These are phyloP conservation scores for Ulota crispa DNA, from an alignment of 225 moss, liverwort and hornwort species.

Conservation along the genomic window DNA sequence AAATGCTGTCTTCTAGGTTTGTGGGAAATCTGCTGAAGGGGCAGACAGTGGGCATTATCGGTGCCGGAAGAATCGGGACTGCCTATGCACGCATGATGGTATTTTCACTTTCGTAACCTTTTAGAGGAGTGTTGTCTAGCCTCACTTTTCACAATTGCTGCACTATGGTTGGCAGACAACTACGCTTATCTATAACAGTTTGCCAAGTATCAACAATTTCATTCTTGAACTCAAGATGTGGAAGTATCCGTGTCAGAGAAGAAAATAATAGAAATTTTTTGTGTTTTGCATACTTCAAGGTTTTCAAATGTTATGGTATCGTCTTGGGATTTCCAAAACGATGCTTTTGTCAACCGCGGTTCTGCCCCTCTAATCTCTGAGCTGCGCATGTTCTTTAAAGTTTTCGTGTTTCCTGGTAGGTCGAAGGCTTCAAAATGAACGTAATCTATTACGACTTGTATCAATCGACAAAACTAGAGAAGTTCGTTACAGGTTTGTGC, in stretches of 20 bases:
- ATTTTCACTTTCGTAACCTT: constrained; percentile 8
- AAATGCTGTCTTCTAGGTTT: constrained; percentile 53
- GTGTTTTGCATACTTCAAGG: not conserved
- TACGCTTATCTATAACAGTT: not conserved
- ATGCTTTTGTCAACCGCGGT: not conserved
- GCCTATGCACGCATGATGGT: constrained; percentile 99
- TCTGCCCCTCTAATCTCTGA: not conserved
- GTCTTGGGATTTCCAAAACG: not conserved
- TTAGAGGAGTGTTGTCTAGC: not conserved
- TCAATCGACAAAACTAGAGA: constrained; percentile 76
- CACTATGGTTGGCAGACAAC: not conserved
- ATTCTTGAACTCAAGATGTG: not conserved
- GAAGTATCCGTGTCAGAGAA: not conserved
- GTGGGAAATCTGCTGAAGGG: constrained; percentile 96
- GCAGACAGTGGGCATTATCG: constrained; percentile 92
- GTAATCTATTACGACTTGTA: constrained; percentile 95
- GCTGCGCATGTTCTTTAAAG: not conserved
- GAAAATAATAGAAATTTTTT: not conserved
- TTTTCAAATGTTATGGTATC: not conserved
- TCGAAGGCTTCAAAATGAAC: constrained; percentile 99
- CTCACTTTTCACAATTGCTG: not conserved
- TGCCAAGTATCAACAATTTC: not conserved
- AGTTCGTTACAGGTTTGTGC: constrained; percentile 77
- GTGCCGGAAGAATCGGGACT: constrained; percentile 95
- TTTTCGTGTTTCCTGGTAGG: constrained; percentile 30